Evolutionary conservation across 2,329 filamentous ascomycete genomes (phyloP), one percentile per base, ranked within the genome.

Genomic region (Hypoxylon sp.): DNA sequence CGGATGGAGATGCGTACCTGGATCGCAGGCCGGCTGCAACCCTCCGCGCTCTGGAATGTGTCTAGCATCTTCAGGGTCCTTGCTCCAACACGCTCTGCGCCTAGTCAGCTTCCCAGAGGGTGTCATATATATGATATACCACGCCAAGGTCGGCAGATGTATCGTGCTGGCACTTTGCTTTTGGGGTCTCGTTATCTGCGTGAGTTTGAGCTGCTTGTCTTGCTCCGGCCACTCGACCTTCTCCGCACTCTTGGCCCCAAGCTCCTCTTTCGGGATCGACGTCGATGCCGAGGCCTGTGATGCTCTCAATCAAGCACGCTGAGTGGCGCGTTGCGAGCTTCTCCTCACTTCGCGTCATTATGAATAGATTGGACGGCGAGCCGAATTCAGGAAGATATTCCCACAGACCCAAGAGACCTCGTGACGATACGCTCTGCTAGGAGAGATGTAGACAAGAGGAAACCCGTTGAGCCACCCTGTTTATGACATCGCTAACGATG

Each of bases 101-200:
- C 57, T 49, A 59, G 48, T 56, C 55, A 53, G 47, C 48, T 35
- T 45, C 51, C 42, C 35, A 53, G 26, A 50, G 48, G 45, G 55
- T 48, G 50, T 54, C 58, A 55, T 61, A 45, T 62, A 65, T 63
- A 60, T 55, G 49, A 59, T 54, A 55, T 40, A 46, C 37, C 21
- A 52, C 42, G 63, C 63, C 63, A 66, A 66, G 63, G 48, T 18
- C 63, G 63, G 63, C 63, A 66, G 62, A 62, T 66, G 47, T 54
- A 17, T 35, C 31, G 17, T 17, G n/a, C 31, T 62, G 35, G 49
- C 3, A 15, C 17, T 55, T 18, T 46, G 40, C 55, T 13, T 54
- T 53, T 41, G 33, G 55, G 45, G 48, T 17, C n/a, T n/a, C n/a
- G n/a, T n/a, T n/a, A n/a, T 17, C 9, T 48, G 56, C 35, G 51